Evolutionary conservation across 78 protist species (phyloP), one percentile per base, ranked within the genome.

Genomic region (Guillardia theta): DNA sequence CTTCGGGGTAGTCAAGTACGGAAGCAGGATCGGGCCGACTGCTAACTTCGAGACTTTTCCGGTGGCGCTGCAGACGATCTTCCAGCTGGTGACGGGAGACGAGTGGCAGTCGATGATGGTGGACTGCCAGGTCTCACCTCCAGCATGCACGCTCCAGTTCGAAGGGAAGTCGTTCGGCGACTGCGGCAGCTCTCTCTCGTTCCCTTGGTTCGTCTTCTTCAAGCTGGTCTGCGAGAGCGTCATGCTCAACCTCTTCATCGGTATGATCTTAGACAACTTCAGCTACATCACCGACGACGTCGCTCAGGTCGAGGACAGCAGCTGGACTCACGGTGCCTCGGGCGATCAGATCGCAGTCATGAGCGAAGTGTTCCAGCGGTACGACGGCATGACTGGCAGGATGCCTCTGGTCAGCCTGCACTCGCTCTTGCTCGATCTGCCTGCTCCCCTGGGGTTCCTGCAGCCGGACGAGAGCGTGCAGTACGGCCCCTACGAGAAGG

Each of bases 161-260:
- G 36, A 70, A 30, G 27, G 27, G 70, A 27, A 58, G 4, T 58
- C 70, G 70, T 58, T 58, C 6, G 70, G 70, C 21, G 70, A 58
- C 70, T 58, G 70, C 70, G 70, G 70, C 36, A 4, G 1, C 45
- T 4, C 36, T 70, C 1, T 24, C 22, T 12, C 83, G 15, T 12
- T 22, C 6, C 36, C 10, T 43, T 70, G n/a, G 27, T 70, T 70
- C 83, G 12, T 70, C 36, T 36, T 43, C 0, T 24, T 70, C 12
- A 24, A 22, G 41, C 83, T 70, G 27, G 41, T 70, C n/a, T 70
- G 83, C 83, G 36, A 70, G 41, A 33, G 36, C 41, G 83, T 70
- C 46, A 24, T 70, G 83, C 83, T 70, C 83, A 70, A 70, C 83
- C 83, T 70, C 83, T 70, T 70, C 83, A 70, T 70, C 83, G 83